Conservation (phyloP, 1,284 basidiomycete genomes). For the Ceratobasidium sp. region DNA sequence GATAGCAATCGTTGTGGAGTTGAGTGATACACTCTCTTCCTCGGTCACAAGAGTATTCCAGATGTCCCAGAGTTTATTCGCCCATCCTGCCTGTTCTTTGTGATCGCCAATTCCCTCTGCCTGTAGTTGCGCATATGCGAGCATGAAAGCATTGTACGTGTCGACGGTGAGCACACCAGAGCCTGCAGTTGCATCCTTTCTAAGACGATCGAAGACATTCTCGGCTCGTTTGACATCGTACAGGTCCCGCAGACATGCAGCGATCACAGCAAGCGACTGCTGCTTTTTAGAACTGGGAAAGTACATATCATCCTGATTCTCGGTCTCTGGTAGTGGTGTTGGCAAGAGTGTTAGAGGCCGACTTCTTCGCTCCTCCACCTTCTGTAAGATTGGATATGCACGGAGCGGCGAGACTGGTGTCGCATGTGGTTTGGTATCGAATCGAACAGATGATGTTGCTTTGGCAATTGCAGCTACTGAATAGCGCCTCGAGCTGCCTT, state of each 20-base stretch:
- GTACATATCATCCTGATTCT: conserved; percentile 67
- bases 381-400: conserved; percentile 17
- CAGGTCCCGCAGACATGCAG: conserved; percentile 81
- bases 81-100: conserved; percentile 62
- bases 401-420: conserved; percentile 28
- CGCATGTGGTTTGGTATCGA: conserved; percentile 7
- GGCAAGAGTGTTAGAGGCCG: conserved; percentile 64
- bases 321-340: conserved; percentile 69
- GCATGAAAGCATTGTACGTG: conserved; percentile 70
- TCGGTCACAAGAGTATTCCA: conserved; percentile 70
- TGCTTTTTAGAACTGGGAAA: conserved; percentile 75
- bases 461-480: conserved; percentile 19
- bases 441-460: background rate
- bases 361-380: conserved; percentile 23
- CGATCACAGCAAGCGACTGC: conserved; percentile 80
- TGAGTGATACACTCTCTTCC: conserved; percentile 66
- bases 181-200: conserved; percentile 54
- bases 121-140: conserved; percentile 74
- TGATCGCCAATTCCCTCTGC: conserved; percentile 57
- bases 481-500: conserved; percentile 36
- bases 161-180: conserved; percentile 61
- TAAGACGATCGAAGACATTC: conserved; percentile 73
- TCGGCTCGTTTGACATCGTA: conserved; percentile 81
- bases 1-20: conserved; percentile 74
- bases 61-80: conserved; percentile 71